These are phyloP conservation scores for Pseudogymnoascus sp. DNA, from an alignment of 2,329 filamentous ascomycete species.

Conservation along the genomic window DNA sequence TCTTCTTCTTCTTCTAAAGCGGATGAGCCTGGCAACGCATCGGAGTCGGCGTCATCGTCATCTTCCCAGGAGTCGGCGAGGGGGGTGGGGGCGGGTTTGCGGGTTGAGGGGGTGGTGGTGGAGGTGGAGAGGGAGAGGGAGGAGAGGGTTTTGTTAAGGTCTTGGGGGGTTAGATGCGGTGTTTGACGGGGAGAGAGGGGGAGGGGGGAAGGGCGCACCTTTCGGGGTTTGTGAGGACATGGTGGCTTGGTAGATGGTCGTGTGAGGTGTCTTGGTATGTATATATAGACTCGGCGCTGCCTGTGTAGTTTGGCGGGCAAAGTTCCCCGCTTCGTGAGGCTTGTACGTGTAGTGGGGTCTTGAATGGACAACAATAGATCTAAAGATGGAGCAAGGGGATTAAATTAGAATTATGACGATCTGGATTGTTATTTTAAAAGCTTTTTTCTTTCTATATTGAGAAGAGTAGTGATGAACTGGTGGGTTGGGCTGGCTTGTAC, in stretches of 20 bases:
- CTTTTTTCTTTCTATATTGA: not conserved
- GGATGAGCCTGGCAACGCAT: no score
- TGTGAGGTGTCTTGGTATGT: not conserved
- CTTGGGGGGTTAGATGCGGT: not conserved
- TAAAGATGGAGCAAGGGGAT: not conserved
- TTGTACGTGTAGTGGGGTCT: not conserved
- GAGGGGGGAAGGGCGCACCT: not conserved
- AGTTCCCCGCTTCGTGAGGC: not conserved
- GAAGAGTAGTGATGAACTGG: not conserved
- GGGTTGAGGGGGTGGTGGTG: not conserved
- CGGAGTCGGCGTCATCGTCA: slow-evolving; percentile 44
- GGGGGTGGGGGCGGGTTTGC: not conserved
- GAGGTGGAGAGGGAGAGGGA: not conserved
- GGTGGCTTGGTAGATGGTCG: not conserved
- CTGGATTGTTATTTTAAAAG: no score
- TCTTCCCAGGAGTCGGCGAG: slow-evolving; percentile 71
- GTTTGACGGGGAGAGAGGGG: not conserved
- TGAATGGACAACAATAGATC: no score
- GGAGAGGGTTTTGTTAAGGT: not conserved
- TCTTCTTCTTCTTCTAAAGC: slow-evolving; percentile 8
- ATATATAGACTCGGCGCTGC: not conserved
- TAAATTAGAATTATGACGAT: not conserved
- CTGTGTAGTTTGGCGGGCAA: no score
- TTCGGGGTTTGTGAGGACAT: not conserved
- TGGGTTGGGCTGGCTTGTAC: no score